Evolutionary conservation across 257 asterid species (phyloP), one percentile per base, ranked within the genome.

Genomic region (Hygrophila difformis): DNA sequence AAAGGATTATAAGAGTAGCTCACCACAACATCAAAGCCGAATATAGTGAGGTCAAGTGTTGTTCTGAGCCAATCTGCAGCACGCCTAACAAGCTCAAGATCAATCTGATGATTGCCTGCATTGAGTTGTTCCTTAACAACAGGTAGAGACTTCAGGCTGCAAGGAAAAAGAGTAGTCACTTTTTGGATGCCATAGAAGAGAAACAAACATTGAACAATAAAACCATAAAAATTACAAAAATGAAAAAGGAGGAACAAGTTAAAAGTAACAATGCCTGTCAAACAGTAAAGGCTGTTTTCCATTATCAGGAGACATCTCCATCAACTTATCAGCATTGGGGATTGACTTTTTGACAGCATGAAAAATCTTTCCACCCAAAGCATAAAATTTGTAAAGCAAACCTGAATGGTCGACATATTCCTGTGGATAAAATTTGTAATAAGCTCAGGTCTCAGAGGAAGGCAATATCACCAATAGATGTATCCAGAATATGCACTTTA

Each of bases 331-430:
- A 39, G 89, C 84, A 78, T 82, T 86, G 5, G 95, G 96, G 17
- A 67, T 86, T 29, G 99, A 91, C 67, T 80, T 86, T 72, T 82
- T 91, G 59, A 86, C 71, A 26, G 95, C 87, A 53, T 79, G 63
- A 61, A 74, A 86, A 18, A 79, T 57, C 70, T 80, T 78, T 61
- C 68, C 60, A 48, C 96, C 99, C 83, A 91, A 64, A 52, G 81
- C 84, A 47, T 91, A 91, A 72, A 86, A 86, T 71, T 91, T 91
- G 72, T 69, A 80, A 57, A 91, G 52, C 65, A 76, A 35, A 57
- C 96, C 80, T 23, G 99, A 91, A 71, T 91, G 99, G 46, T 91
- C 93, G 52, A 91, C 94, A 50, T 82, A 91, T 65, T 91, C 99
- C 96, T 82, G 92, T 75, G 73, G 41, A 49, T 35, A 33, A 64